Conservation (phyloP, 2,329 filamentous ascomycete genomes). For the Talaromyces sp. region DNA sequence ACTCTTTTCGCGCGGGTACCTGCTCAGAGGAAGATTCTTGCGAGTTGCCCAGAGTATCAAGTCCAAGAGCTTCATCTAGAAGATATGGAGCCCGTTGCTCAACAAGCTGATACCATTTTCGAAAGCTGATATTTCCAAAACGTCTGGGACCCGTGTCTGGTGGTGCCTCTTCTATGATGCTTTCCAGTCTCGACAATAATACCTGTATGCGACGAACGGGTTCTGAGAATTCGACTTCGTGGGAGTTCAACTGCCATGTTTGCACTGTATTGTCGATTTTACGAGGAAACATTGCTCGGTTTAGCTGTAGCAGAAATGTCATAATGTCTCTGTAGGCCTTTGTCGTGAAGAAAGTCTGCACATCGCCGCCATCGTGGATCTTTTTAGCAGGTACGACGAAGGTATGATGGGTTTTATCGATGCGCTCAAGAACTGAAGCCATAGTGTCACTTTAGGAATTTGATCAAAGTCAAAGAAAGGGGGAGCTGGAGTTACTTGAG, state of each 20-base stretch:
- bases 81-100: constrained; percentile 58
- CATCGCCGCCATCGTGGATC: constrained; percentile 82
- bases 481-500: constrained; percentile 31
- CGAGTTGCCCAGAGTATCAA: constrained; percentile 41
- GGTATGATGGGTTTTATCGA: constrained; percentile 50
- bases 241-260: constrained; percentile 48
- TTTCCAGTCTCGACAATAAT: constrained; percentile 63
- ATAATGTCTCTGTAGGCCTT: constrained; percentile 84
- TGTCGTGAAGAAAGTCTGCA: constrained; percentile 73
- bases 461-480: not conserved
- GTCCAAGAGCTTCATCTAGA: constrained; percentile 56
- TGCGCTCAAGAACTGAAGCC: constrained; percentile 26
- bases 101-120: constrained; percentile 73
- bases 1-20: constrained; percentile 60
- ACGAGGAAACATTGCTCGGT: constrained; percentile 76
- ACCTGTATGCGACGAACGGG: constrained; percentile 63
- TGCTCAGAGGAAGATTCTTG: constrained; percentile 27
- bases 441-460: not conserved
- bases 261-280: constrained; percentile 45
- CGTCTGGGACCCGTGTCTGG: constrained; percentile 81
- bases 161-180: constrained; percentile 71
- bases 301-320: constrained; percentile 84
- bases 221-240: constrained; percentile 49
- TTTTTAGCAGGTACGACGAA: constrained; percentile 71
- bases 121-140: constrained; percentile 89